Evolutionary conservation across 352 stramenopile species (phyloP).

Genomic region (Phytophthora kernoviae): DNA sequence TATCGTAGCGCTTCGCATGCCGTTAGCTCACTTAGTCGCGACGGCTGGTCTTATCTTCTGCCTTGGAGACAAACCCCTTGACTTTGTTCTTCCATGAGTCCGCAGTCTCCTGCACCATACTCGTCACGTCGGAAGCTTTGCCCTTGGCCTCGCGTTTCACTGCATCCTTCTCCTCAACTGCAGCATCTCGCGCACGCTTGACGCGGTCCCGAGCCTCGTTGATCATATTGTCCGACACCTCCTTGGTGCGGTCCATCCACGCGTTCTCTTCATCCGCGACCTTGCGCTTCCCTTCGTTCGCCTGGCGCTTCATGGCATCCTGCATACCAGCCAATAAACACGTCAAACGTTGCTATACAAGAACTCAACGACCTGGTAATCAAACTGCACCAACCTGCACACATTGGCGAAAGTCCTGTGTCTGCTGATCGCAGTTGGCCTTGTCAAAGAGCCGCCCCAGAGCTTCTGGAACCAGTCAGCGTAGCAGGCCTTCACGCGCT

Average conservation of each 20-base stretch:
- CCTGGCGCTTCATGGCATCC: conserved; percentile 51
- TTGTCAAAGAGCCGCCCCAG: conserved; percentile 69
- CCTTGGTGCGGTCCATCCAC: conserved; percentile 65
- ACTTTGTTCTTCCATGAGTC: conserved; percentile 42
- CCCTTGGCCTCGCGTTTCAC: conserved; percentile 32
- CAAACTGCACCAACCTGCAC: conserved; percentile 48
- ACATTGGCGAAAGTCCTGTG: conserved; percentile 72
- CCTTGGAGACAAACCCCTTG: conserved; percentile 34
- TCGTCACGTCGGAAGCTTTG: conserved; percentile 38
- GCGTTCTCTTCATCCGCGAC: conserved; percentile 27
- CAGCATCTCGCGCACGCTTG: conserved; percentile 13
- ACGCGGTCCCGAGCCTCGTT: conserved; percentile 28
- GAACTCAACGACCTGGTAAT: neutral
- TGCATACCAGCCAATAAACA: conserved; percentile 10
- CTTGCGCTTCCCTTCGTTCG: conserved; percentile 27
- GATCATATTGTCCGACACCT: conserved; percentile 38
- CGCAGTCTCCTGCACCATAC: conserved; percentile 40
- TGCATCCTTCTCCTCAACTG: conserved; percentile 35
- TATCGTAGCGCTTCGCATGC: too few species aligned
- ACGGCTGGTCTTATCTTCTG: conserved; percentile 33
- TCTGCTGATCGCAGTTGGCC: conserved; percentile 72
- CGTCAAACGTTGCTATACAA: neutral
- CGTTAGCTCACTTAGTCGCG: too few species aligned
- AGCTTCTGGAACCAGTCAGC: conserved; percentile 83
- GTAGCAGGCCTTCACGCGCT: conserved; percentile 83